phyloP scores from a whole-genome alignment of 495 filamentous ascomycete genomes.

The Tuber melanosporum region DNA sequence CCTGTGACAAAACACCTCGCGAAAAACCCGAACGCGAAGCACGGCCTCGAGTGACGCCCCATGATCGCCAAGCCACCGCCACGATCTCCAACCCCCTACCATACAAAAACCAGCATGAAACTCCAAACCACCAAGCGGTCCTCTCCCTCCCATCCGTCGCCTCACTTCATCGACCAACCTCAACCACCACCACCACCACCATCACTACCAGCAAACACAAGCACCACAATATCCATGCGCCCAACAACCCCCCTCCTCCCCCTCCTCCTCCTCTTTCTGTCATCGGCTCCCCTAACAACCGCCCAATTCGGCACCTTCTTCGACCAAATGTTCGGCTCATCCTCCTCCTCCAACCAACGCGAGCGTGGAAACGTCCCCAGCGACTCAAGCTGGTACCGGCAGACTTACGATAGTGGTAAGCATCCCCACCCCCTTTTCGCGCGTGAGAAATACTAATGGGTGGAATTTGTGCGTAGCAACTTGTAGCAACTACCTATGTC shows the following conservation, averaged over 20 bases:
- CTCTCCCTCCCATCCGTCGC: not conserved
- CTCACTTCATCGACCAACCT: conserved; percentile 18
- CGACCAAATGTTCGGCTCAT: conserved; percentile 64
- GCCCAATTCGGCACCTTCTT: conserved; percentile 61
- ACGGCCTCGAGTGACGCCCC: conserved; percentile 1
- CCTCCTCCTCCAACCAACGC: conserved; percentile 50
- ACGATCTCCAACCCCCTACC: conserved; percentile 1
- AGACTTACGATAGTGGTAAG: conserved; percentile 55
- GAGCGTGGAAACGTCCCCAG: conserved; percentile 56
- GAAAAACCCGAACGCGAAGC: not conserved
- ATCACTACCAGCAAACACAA: not conserved
- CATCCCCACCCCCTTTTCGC: conserved; percentile 7
- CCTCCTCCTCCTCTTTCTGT: conserved; percentile 45
- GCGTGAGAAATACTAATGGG: conserved; percentile 2
- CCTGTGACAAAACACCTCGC: no score
- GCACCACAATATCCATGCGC: not conserved
- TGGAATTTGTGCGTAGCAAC: conserved; percentile 46
- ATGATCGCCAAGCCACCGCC: conserved; percentile 9
- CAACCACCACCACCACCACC: conserved; percentile 3
- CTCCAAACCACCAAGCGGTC: conserved; percentile 5
- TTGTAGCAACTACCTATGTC: conserved; percentile 68
- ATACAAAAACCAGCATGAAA: not conserved
- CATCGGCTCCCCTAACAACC: conserved; percentile 48
- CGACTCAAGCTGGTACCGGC: conserved; percentile 61
- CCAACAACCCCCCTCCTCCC: conserved; percentile 8